phyloP scores from a whole-genome alignment of 192 early-diverging fungal genomes.

The Ramicandelaber brevisporus region DNA sequence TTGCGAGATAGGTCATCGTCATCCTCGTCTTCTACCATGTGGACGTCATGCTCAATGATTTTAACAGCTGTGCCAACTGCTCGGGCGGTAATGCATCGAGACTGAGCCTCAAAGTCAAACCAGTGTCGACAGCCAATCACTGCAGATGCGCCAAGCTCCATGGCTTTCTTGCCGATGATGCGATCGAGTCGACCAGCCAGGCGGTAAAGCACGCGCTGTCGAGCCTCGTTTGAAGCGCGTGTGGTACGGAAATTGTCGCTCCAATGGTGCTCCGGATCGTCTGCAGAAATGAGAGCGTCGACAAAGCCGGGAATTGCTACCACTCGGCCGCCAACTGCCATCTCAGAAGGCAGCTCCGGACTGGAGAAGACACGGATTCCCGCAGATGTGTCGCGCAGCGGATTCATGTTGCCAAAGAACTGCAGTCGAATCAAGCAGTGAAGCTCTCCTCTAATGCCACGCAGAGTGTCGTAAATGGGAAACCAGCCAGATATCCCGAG shows the following conservation, averaged over 20 bases:
- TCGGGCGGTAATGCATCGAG: constrained; percentile 39
- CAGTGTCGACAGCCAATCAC: constrained; percentile 44
- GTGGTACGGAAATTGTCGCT: constrained; percentile 56
- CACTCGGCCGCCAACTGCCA: constrained; percentile 24
- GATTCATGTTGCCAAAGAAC: constrained; percentile 62
- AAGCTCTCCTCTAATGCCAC: constrained; percentile 47
- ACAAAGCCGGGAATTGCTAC: constrained; percentile 33
- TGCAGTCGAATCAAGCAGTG: constrained; percentile 41
- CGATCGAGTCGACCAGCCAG: constrained; percentile 40
- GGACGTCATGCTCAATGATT: constrained; percentile 13
- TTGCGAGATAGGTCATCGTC: no score
- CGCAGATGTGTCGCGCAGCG: constrained; percentile 46
- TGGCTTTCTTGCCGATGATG: constrained; percentile 42
- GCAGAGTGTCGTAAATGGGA: constrained; percentile 49
- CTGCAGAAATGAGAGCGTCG: constrained; percentile 29
- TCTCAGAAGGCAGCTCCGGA: constrained; percentile 19
- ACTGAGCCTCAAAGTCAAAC: constrained; percentile 51
- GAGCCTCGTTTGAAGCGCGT: constrained; percentile 47
- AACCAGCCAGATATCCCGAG: constrained; percentile 44
- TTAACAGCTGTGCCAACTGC: constrained; percentile 51
- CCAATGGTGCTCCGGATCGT: constrained; percentile 69
- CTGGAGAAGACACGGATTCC: constrained; percentile 39
- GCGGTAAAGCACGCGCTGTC: constrained; percentile 37
- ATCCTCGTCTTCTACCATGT: no score
- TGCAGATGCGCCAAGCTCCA: constrained; percentile 49